A percentile compares a stretch with the other conserved stretches of the same genome.
phyloP scores from a whole-genome alignment of 495 filamentous ascomycete genomes.

The Tetracladium marchalianum region DNA sequence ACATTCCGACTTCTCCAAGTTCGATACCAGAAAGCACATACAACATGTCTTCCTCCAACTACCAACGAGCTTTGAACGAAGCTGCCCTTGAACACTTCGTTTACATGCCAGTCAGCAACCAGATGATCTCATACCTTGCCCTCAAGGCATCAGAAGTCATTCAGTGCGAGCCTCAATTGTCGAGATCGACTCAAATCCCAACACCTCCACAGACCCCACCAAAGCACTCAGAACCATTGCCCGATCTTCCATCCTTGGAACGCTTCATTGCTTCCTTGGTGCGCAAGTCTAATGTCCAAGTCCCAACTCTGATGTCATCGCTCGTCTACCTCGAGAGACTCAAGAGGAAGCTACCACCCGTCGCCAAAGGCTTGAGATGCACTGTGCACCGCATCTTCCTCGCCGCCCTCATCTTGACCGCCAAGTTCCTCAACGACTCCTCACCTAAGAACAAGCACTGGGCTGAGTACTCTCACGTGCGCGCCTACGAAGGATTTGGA shows the following conservation, averaged over 20 bases:
- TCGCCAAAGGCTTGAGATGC: slow-evolving; percentile 95
- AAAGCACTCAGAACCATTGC: slow-evolving; percentile 17
- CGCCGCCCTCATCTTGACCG: slow-evolving; percentile 82
- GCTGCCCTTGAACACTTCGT: slow-evolving; percentile 86
- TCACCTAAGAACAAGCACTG: slow-evolving; percentile 99
- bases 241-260: slow-evolving; percentile 60
- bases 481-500: slow-evolving; percentile 70
- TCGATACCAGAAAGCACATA: slow-evolving; percentile 1
- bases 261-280: slow-evolving; percentile 87
- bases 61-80: slow-evolving; percentile 40
- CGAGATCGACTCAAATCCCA: slow-evolving; percentile 42
- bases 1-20: not conserved
- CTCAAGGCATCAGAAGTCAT: slow-evolving; percentile 79
- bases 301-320: slow-evolving; percentile 92
- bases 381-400: slow-evolving; percentile 98
- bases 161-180: slow-evolving; percentile 60
- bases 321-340: slow-evolving; percentile 86
- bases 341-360: slow-evolving; percentile 72
- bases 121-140: slow-evolving; percentile 83
- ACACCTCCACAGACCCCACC: slow-evolving; percentile 50
- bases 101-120: slow-evolving; percentile 63
- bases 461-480: slow-evolving; percentile 78
- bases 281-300: slow-evolving; percentile 88
- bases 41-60: slow-evolving; percentile 7
- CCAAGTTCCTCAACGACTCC: slow-evolving; percentile 96